Evolutionary conservation across 179 eudicot genomes (phyloP).

Genomic region (Drosera spatulata): DNA sequence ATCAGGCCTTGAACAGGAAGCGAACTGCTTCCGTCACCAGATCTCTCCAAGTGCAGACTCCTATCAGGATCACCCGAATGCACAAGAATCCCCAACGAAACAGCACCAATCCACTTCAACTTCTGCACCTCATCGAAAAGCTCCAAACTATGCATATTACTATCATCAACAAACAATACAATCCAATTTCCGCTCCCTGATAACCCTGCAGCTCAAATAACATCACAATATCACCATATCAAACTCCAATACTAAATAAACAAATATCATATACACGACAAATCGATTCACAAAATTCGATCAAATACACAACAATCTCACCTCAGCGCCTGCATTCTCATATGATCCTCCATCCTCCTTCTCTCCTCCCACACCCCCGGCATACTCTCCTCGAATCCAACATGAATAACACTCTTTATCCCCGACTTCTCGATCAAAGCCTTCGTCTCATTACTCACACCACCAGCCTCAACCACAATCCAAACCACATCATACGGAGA

Average conservation of each 20-base stretch:
- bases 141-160: constrained; percentile 95
- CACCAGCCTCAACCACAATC: constrained; percentile 95
- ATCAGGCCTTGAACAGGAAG: constrained; percentile 82
- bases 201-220: constrained; percentile 37
- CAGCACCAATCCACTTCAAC: constrained; percentile 71
- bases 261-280: no score
- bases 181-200: constrained; percentile 68
- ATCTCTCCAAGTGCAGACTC: constrained; percentile 21
- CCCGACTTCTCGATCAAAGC: constrained; percentile 52
- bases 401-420: constrained; percentile 30
- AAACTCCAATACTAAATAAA: constrained; percentile 6
- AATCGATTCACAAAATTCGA: no score
- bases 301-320: constrained; percentile 8
- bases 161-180: constrained; percentile 94
- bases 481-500: constrained; percentile 58
- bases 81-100: constrained; percentile 79
- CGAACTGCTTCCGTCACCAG: constrained; percentile 25
- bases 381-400: constrained; percentile 56
- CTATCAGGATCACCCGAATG: constrained; percentile 52
- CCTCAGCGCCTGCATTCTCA: constrained; percentile 74
- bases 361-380: constrained; percentile 69
- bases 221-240: constrained; percentile 9
- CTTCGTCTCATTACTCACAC: constrained; percentile 65
- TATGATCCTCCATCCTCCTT: constrained; percentile 48
- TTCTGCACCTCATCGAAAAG: constrained; percentile 88